phyloP scores from a whole-genome alignment of 257 asterid genomes.

The Nicotiana otophora region DNA sequence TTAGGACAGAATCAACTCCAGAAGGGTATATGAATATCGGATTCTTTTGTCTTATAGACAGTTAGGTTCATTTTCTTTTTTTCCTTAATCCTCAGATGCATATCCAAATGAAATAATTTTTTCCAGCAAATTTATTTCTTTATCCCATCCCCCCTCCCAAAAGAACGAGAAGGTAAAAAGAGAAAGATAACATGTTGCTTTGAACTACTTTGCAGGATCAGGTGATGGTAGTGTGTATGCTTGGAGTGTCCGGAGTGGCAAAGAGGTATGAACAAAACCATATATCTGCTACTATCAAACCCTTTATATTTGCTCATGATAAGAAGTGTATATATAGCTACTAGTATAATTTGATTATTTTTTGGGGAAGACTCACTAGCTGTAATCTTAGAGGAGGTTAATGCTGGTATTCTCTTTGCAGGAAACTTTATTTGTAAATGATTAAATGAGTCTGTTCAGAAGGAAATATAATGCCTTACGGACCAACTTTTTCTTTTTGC shows the following conservation, averaged over 20 bases:
- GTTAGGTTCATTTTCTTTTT: background rate
- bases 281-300: background rate
- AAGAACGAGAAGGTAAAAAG: background rate
- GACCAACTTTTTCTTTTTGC: background rate
- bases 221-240: slow-evolving; percentile 95
- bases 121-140: background rate
- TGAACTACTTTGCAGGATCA: slow-evolving; percentile 62
- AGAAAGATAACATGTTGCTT: background rate
- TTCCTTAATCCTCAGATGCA: background rate
- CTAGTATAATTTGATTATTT: background rate
- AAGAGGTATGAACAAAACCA: slow-evolving; percentile 52
- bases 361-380: background rate
- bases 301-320: background rate
- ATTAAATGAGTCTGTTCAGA: background rate
- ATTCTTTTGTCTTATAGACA: background rate
- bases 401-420: background rate
- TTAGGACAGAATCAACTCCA: background rate
- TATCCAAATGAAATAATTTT: background rate
- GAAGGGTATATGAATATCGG: background rate
- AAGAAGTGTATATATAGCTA: background rate
- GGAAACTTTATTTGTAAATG: background rate
- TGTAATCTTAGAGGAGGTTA: background rate
- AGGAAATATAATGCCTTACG: background rate
- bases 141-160: background rate
- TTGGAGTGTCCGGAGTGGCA: slow-evolving; percentile 94